Percentiles rank a stretch among this genome's conserved stretches.
phyloP scores from a whole-genome alignment of 2,329 filamentous ascomycete species.

The Blumeria hordei region DNA sequence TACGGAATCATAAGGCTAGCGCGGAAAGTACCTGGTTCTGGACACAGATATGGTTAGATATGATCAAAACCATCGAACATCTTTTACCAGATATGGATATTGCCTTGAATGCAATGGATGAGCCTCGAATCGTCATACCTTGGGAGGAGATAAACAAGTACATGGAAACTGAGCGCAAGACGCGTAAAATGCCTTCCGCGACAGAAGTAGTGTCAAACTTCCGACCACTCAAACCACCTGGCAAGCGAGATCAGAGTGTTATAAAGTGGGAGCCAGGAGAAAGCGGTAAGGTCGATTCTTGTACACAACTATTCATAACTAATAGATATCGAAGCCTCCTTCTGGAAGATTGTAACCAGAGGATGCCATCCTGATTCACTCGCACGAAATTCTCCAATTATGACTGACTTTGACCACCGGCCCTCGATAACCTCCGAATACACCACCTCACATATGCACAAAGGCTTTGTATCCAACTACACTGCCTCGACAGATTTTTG shows the following conservation, averaged over 20 bases:
- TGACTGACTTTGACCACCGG: slow-evolving; percentile 21
- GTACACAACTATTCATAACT: slow-evolving; percentile 19
- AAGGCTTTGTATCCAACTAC: slow-evolving; percentile 18
- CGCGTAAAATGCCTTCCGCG: slow-evolving; percentile 28
- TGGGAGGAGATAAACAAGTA: slow-evolving; percentile 29
- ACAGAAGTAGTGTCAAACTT: slow-evolving; percentile 24
- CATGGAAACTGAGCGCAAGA: slow-evolving; percentile 22
- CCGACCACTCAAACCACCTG: slow-evolving; percentile 19
- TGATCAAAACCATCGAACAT: slow-evolving; percentile 20
- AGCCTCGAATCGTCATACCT: slow-evolving; percentile 33
- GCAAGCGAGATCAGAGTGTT: slow-evolving; percentile 12
- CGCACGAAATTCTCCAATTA: slow-evolving; percentile 24
- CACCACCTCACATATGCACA: slow-evolving; percentile 17
- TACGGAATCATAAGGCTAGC: slow-evolving; percentile 27
- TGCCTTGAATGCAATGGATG: slow-evolving; percentile 39
- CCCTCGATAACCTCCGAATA: slow-evolving; percentile 25
- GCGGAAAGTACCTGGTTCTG: slow-evolving; percentile 20
- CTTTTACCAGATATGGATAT: slow-evolving; percentile 40
- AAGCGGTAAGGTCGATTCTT: not conserved
- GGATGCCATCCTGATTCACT: slow-evolving; percentile 38
- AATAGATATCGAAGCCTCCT: slow-evolving; percentile 24
- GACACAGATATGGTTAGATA: slow-evolving; percentile 18
- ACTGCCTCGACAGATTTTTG: slow-evolving; percentile 23
- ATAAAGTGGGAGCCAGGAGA: not conserved
- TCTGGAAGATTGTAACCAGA: slow-evolving; percentile 31